Conservation (phyloP, 768 basidiomycete genomes). For the Lactarius tabidus region DNA sequence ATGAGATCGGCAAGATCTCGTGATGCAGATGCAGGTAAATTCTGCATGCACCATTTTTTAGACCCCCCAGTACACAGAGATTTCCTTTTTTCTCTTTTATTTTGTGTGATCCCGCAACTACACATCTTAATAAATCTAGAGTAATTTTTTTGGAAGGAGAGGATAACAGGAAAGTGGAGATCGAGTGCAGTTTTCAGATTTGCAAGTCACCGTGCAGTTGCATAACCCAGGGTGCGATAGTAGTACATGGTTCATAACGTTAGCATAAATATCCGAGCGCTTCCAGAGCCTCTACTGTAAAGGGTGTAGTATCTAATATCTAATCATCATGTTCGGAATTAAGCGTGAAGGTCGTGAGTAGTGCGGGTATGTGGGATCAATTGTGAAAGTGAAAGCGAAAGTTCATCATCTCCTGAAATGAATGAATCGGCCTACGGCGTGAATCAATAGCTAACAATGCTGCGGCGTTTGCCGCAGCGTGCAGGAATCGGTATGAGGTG, state of each 20-base stretch:
- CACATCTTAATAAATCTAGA: too few species aligned
- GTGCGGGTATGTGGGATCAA: not conserved
- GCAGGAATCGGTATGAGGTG: constrained; percentile 9
- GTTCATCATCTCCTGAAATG: not conserved
- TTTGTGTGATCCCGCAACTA: too few species aligned
- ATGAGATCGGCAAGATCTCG: too few species aligned
- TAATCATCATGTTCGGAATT: not conserved
- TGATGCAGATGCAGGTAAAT: too few species aligned
- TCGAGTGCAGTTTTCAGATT: too few species aligned
- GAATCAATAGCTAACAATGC: not conserved
- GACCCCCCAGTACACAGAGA: too few species aligned
- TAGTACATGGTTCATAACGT: not conserved
- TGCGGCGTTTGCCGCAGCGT: not conserved
- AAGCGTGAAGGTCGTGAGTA: not conserved
- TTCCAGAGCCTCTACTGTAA: constrained; percentile 1
- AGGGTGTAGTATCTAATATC: not conserved
- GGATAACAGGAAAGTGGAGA: too few species aligned
- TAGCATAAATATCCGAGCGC: not conserved
- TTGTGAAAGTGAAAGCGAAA: not conserved
- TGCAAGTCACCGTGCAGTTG: too few species aligned
- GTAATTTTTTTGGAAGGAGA: too few species aligned
- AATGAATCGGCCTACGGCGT: not conserved
- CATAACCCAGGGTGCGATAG: too few species aligned
- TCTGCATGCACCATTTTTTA: too few species aligned
- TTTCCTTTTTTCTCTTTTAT: too few species aligned